These are phyloP conservation scores for Apiosordaria backusii DNA, from an alignment of 495 filamentous ascomycete species.

Conservation along the genomic window DNA sequence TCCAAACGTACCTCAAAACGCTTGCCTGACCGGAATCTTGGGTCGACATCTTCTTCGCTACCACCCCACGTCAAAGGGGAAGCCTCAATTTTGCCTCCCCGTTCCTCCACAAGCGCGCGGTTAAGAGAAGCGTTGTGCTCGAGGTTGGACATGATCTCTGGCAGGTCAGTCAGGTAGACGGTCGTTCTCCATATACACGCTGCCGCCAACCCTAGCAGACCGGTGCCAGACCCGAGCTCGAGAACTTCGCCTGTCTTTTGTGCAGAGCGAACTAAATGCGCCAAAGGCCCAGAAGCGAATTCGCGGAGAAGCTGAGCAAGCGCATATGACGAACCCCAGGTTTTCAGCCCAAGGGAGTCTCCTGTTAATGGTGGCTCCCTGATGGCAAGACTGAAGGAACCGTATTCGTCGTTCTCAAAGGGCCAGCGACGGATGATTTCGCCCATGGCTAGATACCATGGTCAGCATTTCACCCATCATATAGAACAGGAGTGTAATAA, in stretches of 20 bases:
- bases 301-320: constrained; percentile 68
- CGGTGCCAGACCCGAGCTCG: constrained; percentile 64
- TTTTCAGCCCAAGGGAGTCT: constrained; percentile 88
- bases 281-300: constrained; percentile 36
- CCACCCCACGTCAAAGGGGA: constrained; percentile 44
- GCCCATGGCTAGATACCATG: constrained; percentile 61
- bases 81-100: constrained; percentile 36
- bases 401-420: constrained; percentile 42
- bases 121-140: constrained; percentile 40
- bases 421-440: constrained; percentile 71
- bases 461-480: not conserved
- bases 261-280: constrained; percentile 33
- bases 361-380: constrained; percentile 83
- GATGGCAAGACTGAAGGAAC: constrained; percentile 58
- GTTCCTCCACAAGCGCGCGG: constrained; percentile 26
- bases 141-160: constrained; percentile 44
- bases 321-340: constrained; percentile 84
- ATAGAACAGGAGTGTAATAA: constrained; percentile 10
- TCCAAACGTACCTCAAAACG: constrained; percentile 35
- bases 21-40: constrained; percentile 31
- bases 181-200: constrained; percentile 40
- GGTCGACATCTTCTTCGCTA: constrained; percentile 27
- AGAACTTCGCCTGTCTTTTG: constrained; percentile 36
- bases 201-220: constrained; percentile 55
- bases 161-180: constrained; percentile 48